Evolutionary conservation across 805 yeast genomes (phyloP), one percentile per base, ranked within the genome.

Genomic region (Dipodascus albidus): DNA sequence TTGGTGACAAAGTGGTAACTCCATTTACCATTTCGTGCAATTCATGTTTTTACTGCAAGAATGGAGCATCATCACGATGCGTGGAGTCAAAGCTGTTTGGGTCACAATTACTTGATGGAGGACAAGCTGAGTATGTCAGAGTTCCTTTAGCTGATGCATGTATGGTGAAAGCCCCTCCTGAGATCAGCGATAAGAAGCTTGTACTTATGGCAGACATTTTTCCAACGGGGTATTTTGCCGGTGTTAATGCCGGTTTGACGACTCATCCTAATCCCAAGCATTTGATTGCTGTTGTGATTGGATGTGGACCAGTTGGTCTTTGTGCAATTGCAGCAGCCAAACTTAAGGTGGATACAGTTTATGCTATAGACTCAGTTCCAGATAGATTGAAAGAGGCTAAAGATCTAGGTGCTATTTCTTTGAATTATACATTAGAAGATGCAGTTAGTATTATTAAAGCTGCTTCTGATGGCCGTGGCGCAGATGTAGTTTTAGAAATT

Each of bases 121-220:
- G 79, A 1, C 85, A 81, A 59, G 83, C 84, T 1, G 83, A 81
- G 61, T 80, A 74, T 58, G 79, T 79, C 15, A 62, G 79, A 23
- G 74, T 80, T n/a, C 85, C 85, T 6, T 70, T 66, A 55, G 85
- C 85, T 2, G 77, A 73, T 48, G 67, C 74, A 11, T 76, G 81
- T 1, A 64, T 81, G 59, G 69, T 71, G 52, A 73, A 67, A 42
- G 70, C 73, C 51, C 81, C 82, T 2, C 31, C 42, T 1, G 60
- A 60, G 2, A 63, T 66, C 22, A 74, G 75, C 54, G 78, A 76
- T 54, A 63, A 73, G 2, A 71, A 76, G 8, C 74, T 79, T 31
- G 74, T 80, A 3, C 62, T 81, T 57, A 77, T 80, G 82, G 80
- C 83, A 14, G 85, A 81, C 62, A 80, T 81, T 51, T 80, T 81